Base-by-base conservation (phyloP, 805 yeast species). In the Diddensiella caesifluorescens region DNA sequence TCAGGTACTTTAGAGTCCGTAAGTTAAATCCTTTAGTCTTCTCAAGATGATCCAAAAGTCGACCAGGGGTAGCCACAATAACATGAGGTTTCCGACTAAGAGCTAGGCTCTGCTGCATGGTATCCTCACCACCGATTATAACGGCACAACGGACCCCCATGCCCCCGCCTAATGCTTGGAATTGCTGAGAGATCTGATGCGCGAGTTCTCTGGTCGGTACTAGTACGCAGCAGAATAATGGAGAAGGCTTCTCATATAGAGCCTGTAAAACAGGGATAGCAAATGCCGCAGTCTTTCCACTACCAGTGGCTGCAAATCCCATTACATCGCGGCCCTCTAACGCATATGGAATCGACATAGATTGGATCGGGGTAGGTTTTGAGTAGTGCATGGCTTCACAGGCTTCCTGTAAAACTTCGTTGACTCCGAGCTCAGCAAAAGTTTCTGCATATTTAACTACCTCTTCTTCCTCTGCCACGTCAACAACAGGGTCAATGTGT, bases 211-310 rank as follows among this genome's bases (percentile, higher is more conserved):
- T 70, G 1, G 80, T 75, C 0, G 92, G 92, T 0, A 95, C 79
- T 51, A 92, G 63, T 1, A 92, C 92, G 52, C 92, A 78, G 3
- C 95, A 95, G 63, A 78, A 92, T 55, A 84, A 83, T 3, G 96
- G 89, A 2, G 82, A 71, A 56, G 90, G 95, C 21, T 81, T 88
- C 42, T 86, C 79, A 87, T 95, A 89, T 37, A 92, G 69, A 1
- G 86, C 80, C 61, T 92, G 97, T 23, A 92, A 70, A 34, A 92
- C 86, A 1, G 98, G 98, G 39, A 92, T 78, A 5, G 97, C 97
- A 70, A 92, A 92, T 0, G 98, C 98, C 0, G 97, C 98, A 0
- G 98, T 92, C 63, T 90, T 90, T 50, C 98, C 98, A 3, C 96
- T 86, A 34, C 98, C 98, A 0, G 98, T 90, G 58, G 90, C 96